Evolutionary conservation across 306 rosid genomes (phyloP).

Genomic region (Geum urbanum): DNA sequence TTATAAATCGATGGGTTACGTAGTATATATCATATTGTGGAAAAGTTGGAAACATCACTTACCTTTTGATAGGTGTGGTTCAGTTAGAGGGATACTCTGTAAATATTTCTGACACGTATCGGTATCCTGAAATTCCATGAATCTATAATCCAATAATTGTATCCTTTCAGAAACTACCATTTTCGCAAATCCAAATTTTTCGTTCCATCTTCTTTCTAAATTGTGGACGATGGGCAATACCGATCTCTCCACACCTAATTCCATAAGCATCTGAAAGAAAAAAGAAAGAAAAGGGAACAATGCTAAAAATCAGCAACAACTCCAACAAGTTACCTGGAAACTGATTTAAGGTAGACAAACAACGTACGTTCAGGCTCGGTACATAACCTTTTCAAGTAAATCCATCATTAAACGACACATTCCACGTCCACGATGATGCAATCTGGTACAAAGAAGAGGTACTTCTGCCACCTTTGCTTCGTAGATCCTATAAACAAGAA

Average conservation of each 20-base stretch:
- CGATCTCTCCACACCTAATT: background rate
- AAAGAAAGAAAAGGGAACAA: background rate
- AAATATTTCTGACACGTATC: background rate
- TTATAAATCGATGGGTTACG: background rate
- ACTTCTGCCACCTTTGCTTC: constrained; percentile 84
- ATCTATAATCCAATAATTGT: background rate
- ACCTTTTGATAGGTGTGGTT: background rate
- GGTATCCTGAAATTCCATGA: background rate
- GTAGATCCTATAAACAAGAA: constrained; percentile 45
- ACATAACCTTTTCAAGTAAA: background rate
- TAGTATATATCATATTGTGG: background rate
- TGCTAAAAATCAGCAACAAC: too few species aligned
- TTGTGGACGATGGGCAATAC: background rate
- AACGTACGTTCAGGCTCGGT: too few species aligned
- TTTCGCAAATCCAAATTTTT: background rate
- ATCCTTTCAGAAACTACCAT: background rate
- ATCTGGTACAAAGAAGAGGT: constrained; percentile 76
- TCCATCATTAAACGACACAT: constrained; percentile 48
- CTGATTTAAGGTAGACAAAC: background rate
- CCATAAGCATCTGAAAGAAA: background rate
- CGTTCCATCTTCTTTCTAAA: background rate
- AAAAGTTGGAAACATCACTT: background rate
- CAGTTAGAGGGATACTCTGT: background rate
- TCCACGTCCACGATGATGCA: constrained; percentile 69
- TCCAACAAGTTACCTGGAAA: too few species aligned